phyloP scores from a whole-genome alignment of 495 filamentous ascomycete genomes.

The Aspergillus bridgeri region DNA sequence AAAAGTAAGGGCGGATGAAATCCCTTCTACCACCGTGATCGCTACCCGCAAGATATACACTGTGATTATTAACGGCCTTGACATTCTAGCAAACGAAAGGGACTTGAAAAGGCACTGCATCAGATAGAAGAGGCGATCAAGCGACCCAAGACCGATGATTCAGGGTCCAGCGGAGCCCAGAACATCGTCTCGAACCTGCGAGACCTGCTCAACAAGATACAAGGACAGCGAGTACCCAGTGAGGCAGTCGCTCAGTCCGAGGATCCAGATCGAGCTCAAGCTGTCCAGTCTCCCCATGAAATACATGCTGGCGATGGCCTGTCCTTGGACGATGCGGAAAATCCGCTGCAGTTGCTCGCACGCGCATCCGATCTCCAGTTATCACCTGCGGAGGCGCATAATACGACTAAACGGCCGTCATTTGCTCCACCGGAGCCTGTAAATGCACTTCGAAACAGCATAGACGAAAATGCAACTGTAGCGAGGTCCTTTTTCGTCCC shows the following conservation, averaged over 20 bases:
- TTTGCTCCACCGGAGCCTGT: slow-evolving; percentile 14
- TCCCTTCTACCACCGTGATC: background rate
- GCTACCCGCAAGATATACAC: background rate
- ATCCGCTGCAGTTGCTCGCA: slow-evolving; percentile 67
- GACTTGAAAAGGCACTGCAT: slow-evolving; percentile 67
- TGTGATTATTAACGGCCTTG: slow-evolving; percentile 4
- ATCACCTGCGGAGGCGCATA: slow-evolving; percentile 37
- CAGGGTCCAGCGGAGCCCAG: slow-evolving; percentile 45
- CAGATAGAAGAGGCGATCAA: slow-evolving; percentile 71
- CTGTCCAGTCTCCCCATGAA: slow-evolving; percentile 25
- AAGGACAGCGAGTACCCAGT: slow-evolving; percentile 32
- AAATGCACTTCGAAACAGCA: slow-evolving; percentile 4
- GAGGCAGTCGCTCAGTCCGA: slow-evolving; percentile 27
- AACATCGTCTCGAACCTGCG: slow-evolving; percentile 56
- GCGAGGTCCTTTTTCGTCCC: slow-evolving; percentile 59
- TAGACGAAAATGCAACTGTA: slow-evolving; percentile 10
- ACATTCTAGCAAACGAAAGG: slow-evolving; percentile 60
- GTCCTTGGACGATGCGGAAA: slow-evolving; percentile 68
- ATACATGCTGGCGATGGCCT: slow-evolving; percentile 45
- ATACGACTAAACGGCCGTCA: slow-evolving; percentile 15
- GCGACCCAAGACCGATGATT: slow-evolving; percentile 49
- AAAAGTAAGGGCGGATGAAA: slow-evolving; percentile 53
- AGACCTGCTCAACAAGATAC: slow-evolving; percentile 49
- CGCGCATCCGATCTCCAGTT: slow-evolving; percentile 65
- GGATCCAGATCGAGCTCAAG: slow-evolving; percentile 24